These are phyloP conservation scores for Huiozyma sinensis DNA, from an alignment of 805 yeast species.

Conservation along the genomic window DNA sequence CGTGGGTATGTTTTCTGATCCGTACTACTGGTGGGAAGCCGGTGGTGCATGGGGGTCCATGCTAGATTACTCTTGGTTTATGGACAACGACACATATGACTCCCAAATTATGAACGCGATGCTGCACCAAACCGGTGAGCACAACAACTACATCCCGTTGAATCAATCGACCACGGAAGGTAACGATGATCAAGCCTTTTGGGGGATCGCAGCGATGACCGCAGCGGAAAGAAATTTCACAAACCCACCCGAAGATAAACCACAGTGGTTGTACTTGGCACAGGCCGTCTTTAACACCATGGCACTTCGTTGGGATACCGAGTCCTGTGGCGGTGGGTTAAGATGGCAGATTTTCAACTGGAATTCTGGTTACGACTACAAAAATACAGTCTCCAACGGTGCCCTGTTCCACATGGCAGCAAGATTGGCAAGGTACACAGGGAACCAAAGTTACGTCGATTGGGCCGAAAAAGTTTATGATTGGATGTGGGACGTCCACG, in stretches of 20 bases:
- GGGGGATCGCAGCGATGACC: slow-evolving; percentile 89
- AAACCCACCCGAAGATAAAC: slow-evolving; percentile 46
- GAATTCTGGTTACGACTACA: slow-evolving; percentile 91
- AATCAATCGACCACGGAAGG: slow-evolving; percentile 91
- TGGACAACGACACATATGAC: slow-evolving; percentile 60
- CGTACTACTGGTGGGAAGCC: slow-evolving; percentile 99
- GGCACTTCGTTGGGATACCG: slow-evolving; percentile 77
- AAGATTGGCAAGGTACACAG: slow-evolving; percentile 73
- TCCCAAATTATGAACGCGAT: slow-evolving; percentile 50
- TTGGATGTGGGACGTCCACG: slow-evolving; percentile 55
- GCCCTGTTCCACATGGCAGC: slow-evolving; percentile 82
- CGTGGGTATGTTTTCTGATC: slow-evolving; percentile 76
- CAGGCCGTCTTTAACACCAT: slow-evolving; percentile 88
- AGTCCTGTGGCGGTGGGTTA: slow-evolving; percentile 73
- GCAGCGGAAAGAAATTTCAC: slow-evolving; percentile 87
- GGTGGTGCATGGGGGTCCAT: slow-evolving; percentile 91
- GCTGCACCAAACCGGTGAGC: slow-evolving; percentile 60
- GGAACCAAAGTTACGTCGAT: slow-evolving; percentile 59
- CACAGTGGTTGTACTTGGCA: slow-evolving; percentile 73
- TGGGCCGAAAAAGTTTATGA: slow-evolving; percentile 70
- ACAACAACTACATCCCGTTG: slow-evolving; percentile 72
- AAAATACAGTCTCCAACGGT: slow-evolving; percentile 86
- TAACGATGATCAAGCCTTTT: slow-evolving; percentile 94
- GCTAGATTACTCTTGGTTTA: slow-evolving; percentile 64
- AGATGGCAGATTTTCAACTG: slow-evolving; percentile 95